phyloP scores from a whole-genome alignment of 352 stramenopile genomes.

The Poterioochromonas sp. region DNA sequence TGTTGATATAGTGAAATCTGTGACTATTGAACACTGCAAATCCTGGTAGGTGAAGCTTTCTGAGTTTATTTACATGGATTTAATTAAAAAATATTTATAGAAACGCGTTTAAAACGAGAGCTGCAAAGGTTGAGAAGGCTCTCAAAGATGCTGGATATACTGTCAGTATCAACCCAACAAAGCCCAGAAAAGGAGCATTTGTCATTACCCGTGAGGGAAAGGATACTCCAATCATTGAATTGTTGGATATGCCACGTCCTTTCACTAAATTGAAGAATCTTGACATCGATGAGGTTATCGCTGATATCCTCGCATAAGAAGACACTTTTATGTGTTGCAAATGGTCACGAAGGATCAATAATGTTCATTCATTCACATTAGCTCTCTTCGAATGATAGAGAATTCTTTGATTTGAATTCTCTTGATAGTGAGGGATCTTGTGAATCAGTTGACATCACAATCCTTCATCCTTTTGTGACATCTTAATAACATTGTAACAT shows the following conservation, averaged over 20 bases:
- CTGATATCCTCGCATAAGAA: not conserved
- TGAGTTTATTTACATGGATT: not conserved
- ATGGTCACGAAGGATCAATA: too few species aligned
- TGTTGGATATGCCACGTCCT: constrained; percentile 14
- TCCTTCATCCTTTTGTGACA: too few species aligned
- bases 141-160: not conserved
- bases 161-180: not conserved
- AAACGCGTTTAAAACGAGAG: constrained; percentile 10
- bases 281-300: not conserved
- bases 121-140: constrained; percentile 14
- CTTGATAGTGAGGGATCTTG: too few species aligned
- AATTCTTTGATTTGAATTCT: too few species aligned
- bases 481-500: too few species aligned
- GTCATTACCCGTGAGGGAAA: constrained; percentile 7
- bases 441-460: too few species aligned
- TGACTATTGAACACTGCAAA: constrained; percentile 28
- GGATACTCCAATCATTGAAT: not conserved
- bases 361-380: too few species aligned
- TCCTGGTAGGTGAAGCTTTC: constrained; percentile 10
- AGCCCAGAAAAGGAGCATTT: constrained; percentile 28
- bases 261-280: not conserved
- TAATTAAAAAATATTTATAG: not conserved
- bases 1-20: not conserved
- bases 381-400: too few species aligned
- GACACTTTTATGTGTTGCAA: too few species aligned